Evolutionary conservation across 2,329 filamentous ascomycete genomes (phyloP).

Genomic region (Nannizziopsis arthrosporioides): DNA sequence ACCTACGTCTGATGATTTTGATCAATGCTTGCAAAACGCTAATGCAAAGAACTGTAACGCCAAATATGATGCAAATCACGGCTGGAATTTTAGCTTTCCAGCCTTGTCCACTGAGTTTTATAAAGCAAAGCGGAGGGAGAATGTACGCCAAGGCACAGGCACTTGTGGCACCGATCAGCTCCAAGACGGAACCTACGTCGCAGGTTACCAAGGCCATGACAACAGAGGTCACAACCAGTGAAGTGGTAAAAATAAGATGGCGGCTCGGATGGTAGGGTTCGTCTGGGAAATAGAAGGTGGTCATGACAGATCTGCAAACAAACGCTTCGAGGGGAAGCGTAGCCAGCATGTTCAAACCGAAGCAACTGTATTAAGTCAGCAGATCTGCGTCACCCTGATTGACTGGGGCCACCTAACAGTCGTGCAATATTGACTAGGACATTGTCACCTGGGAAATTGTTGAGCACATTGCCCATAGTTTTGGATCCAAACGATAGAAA

Average conservation of each 20-base stretch:
- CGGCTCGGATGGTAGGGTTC: constrained; percentile 71
- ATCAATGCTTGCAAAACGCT: constrained; percentile 60
- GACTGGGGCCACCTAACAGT: constrained; percentile 40
- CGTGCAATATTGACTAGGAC: constrained; percentile 88
- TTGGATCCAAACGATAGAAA: constrained; percentile 88
- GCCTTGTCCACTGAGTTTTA: constrained; percentile 71
- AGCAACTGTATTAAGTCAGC: constrained; percentile 46
- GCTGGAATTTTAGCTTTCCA: constrained; percentile 63
- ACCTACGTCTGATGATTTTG: constrained; percentile 48
- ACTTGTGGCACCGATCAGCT: constrained; percentile 88
- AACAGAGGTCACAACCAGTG: constrained; percentile 69
- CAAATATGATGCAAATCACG: constrained; percentile 64
- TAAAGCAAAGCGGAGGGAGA: constrained; percentile 84
- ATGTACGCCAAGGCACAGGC: constrained; percentile 93
- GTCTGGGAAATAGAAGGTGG: constrained; percentile 63
- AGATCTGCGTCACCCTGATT: background rate
- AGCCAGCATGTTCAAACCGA: constrained; percentile 97
- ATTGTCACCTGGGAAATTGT: constrained; percentile 90
- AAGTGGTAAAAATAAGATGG: constrained; percentile 76
- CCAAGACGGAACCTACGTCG: constrained; percentile 87
- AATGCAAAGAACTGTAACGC: constrained; percentile 66
- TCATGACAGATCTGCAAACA: constrained; percentile 93
- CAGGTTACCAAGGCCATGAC: constrained; percentile 71
- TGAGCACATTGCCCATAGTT: constrained; percentile 89
- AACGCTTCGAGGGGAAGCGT: constrained; percentile 94